Evolutionary conservation across 176 grass and related monocot genomes (phyloP).

Genomic region (Bolboschoenus planiculmis): DNA sequence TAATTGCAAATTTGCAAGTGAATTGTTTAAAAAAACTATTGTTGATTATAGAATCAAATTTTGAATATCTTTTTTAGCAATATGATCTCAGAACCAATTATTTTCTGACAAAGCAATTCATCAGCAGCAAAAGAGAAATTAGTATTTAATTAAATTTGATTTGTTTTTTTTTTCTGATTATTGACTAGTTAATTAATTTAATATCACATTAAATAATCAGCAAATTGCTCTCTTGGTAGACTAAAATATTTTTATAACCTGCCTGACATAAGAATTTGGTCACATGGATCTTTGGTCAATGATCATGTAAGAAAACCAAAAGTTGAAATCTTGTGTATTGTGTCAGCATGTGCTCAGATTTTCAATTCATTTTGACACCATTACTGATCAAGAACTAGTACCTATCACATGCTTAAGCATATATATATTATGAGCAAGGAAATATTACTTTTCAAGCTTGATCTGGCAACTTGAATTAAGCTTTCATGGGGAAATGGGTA

Average conservation of each 20-base stretch:
- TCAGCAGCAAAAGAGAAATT: not conserved
- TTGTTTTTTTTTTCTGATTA: not conserved
- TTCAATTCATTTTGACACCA: not conserved
- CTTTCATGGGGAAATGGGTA: not conserved
- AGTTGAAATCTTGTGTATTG: constrained; percentile 19
- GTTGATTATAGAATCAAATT: not conserved
- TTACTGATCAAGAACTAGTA: not conserved
- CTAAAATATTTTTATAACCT: not conserved
- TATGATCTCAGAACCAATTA: not conserved
- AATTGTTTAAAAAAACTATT: not conserved
- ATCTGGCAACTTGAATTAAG: not conserved
- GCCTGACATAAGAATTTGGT: constrained; percentile 17
- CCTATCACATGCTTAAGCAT: not conserved
- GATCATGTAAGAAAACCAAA: constrained; percentile 8
- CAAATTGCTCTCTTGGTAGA: not conserved
- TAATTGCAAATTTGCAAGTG: not conserved
- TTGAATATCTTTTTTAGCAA: not conserved
- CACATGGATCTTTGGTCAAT: constrained; percentile 20
- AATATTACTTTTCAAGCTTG: not conserved
- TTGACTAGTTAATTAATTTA: not conserved
- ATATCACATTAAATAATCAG: not conserved
- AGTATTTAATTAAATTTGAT: not conserved
- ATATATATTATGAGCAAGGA: not conserved
- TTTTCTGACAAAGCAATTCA: not conserved
- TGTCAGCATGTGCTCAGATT: constrained; percentile 5